These are phyloP conservation scores for Lactarius vividus DNA, from an alignment of 768 basidiomycete genomes.

Conservation along the genomic window DNA sequence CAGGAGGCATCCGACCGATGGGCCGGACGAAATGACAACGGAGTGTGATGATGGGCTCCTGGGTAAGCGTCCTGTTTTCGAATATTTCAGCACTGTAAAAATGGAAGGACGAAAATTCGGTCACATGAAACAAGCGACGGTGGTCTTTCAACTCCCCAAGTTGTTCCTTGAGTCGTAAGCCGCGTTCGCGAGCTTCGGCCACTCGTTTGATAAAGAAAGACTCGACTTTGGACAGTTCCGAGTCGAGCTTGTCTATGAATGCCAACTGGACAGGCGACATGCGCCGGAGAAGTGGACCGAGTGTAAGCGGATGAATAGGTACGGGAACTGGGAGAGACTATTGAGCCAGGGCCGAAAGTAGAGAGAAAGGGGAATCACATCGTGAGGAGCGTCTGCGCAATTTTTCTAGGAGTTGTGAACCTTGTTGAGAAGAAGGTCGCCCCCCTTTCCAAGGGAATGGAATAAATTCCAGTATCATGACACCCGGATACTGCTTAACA, in stretches of 20 bases:
- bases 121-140: conserved; percentile 19
- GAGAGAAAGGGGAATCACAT: conserved; percentile 2
- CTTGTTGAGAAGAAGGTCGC: not conserved
- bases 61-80: conserved; percentile 17
- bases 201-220: conserved; percentile 75
- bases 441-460: not conserved
- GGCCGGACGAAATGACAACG: not conserved
- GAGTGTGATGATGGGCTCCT: not conserved
- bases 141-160: conserved; percentile 25
- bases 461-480: not conserved
- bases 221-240: conserved; percentile 82
- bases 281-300: conserved; percentile 44
- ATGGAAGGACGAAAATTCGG: not conserved
- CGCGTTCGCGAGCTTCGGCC: conserved; percentile 52
- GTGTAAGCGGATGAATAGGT: conserved; percentile 26
- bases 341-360: not conserved
- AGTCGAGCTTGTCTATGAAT: conserved; percentile 78
- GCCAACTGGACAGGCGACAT: conserved; percentile 58
- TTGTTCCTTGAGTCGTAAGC: conserved; percentile 30
- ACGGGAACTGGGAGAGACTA: not conserved
- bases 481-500: too few relatives aligned
- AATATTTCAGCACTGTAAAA: not conserved
- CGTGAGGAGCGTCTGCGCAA: conserved; percentile 19
- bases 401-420: not conserved
- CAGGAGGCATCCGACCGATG: not conserved